Percentiles rank a stretch among this genome's conserved stretches.
phyloP scores from a whole-genome alignment of 345 rosid species.

The Brassica rapa region DNA sequence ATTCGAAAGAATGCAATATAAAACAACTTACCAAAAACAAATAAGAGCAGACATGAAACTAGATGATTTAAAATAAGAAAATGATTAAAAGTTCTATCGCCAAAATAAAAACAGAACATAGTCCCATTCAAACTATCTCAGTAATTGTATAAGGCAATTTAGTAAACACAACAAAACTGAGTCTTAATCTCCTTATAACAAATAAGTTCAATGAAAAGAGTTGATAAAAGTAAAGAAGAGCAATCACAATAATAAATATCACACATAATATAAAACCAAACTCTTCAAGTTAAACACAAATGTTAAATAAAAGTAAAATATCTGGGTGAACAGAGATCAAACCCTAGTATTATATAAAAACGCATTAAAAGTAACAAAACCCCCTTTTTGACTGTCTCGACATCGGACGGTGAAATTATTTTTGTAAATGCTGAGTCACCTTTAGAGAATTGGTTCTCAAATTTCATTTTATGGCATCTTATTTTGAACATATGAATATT shows the following conservation, averaged over 20 bases:
- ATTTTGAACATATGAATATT: background rate
- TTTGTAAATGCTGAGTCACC: background rate
- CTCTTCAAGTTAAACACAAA: background rate
- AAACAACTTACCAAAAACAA: no score
- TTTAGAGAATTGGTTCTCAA: background rate
- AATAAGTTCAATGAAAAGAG: background rate
- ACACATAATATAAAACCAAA: background rate
- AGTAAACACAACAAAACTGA: background rate
- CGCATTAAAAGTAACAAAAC: no score
- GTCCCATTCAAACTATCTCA: background rate
- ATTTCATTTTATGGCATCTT: background rate
- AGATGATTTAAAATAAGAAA: no score
- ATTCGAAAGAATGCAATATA: no score
- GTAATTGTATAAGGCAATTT: background rate
- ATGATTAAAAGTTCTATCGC: background rate
- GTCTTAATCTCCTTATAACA: background rate
- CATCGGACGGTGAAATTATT: background rate
- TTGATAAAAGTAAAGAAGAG: no score
- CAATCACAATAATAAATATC: no score
- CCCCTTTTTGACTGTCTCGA: background rate
- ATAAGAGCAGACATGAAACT: no score
- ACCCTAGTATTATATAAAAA: no score
- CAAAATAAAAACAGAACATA: background rate
- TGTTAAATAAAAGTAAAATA: background rate
- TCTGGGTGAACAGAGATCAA: no score